A percentile compares a stretch with the other conserved stretches of the same genome.
These are phyloP conservation scores for Isatis tinctoria DNA, from an alignment of 345 rosid genomes.

Conservation along the genomic window DNA sequence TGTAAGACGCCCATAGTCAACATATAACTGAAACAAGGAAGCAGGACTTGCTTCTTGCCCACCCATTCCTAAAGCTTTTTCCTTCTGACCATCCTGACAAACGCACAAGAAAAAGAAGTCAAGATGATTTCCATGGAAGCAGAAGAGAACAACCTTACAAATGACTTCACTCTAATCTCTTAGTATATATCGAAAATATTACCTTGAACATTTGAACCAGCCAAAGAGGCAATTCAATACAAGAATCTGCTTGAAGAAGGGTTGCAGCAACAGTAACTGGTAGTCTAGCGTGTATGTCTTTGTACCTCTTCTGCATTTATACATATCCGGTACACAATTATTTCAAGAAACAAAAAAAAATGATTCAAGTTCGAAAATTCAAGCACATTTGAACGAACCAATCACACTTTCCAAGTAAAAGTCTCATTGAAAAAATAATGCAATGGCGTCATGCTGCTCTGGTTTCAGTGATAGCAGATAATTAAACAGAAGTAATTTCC, in stretches of 20 bases:
- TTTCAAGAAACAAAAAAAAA: background rate
- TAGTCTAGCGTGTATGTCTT: conserved; percentile 60
- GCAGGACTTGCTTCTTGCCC: conserved; percentile 76
- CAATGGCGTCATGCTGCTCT: background rate
- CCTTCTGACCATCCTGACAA: conserved; percentile 58
- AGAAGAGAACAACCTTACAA: conserved; percentile 8
- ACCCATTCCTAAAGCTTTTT: conserved; percentile 70
- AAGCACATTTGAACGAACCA: background rate
- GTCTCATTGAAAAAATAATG: background rate
- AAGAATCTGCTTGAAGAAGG: conserved; percentile 78
- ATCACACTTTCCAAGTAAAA: background rate
- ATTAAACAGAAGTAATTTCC: background rate
- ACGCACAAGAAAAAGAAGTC: background rate
- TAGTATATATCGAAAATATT: conserved; percentile 24
- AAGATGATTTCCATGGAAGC: conserved; percentile 4
- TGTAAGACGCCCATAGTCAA: conserved; percentile 62
- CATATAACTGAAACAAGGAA: conserved; percentile 73
- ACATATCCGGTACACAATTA: background rate
- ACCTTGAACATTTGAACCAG: conserved; percentile 95
- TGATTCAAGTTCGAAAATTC: background rate
- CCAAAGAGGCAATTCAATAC: conserved; percentile 92
- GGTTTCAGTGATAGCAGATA: background rate
- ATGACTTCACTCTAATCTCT: background rate
- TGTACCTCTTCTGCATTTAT: conserved; percentile 70
- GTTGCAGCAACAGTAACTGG: conserved; percentile 89